Evolutionary conservation across 1,284 basidiomycete genomes (phyloP).

Genomic region (Lentinula novae-zelandiae): DNA sequence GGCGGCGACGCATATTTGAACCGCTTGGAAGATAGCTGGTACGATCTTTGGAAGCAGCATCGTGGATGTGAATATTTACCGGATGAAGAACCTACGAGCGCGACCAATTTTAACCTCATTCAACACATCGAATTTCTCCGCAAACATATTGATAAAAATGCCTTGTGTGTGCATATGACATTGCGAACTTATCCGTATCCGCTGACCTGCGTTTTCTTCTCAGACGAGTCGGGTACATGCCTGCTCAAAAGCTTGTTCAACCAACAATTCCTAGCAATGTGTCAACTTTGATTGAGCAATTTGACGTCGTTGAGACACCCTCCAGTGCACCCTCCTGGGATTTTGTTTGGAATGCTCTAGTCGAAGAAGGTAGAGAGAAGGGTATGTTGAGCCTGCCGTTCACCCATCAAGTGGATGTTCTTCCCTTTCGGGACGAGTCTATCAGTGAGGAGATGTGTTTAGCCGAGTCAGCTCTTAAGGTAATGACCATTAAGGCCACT

Average conservation of each 20-base stretch:
- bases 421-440: slow-evolving; percentile 23
- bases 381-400: slow-evolving; percentile 57
- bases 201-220: slow-evolving; percentile 13
- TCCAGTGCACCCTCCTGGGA: slow-evolving; percentile 52
- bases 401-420: slow-evolving; percentile 40
- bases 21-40: slow-evolving; percentile 80
- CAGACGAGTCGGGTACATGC: slow-evolving; percentile 58
- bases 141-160: slow-evolving; percentile 78
- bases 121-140: slow-evolving; percentile 80
- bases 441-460: slow-evolving; percentile 41
- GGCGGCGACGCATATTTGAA: slow-evolving; percentile 74
- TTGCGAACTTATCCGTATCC: background rate
- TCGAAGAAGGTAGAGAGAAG: slow-evolving; percentile 76
- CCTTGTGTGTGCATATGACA: slow-evolving; percentile 56
- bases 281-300: slow-evolving; percentile 42
- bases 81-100: slow-evolving; percentile 67
- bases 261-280: slow-evolving; percentile 43
- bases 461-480: slow-evolving; percentile 72
- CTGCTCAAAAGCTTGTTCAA: slow-evolving; percentile 34
- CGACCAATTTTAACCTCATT: slow-evolving; percentile 72
- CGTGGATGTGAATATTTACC: slow-evolving; percentile 64
- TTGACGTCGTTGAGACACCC: slow-evolving; percentile 45
- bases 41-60: slow-evolving; percentile 70
- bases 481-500: slow-evolving; percentile 21
- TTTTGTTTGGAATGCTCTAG: slow-evolving; percentile 65